Evolutionary conservation across 2,329 filamentous ascomycete species (phyloP), one percentile per base, ranked within the genome.

Genomic region (Alternaria incomplexa): DNA sequence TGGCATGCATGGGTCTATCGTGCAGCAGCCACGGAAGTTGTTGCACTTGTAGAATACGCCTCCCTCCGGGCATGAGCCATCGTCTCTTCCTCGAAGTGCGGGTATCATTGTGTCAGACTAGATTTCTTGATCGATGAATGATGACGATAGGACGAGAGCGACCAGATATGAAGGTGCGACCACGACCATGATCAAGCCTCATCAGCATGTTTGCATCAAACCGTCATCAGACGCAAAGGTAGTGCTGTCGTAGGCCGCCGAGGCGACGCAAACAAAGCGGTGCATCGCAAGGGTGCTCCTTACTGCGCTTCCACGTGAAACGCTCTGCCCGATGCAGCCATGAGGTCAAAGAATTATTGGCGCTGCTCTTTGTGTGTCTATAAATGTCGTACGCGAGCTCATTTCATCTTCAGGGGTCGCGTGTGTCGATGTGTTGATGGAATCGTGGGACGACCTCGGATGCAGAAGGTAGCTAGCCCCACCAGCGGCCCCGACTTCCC

Each of bases 11-110:
- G 74, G 64, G 28, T 75, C 70, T 11, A 65, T 65, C 13, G 67
- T n/a, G 50, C 73, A 78, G 50, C 74, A 77, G 28, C 74, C 75
- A 28, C 36, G 32, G 43, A 69, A 77, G 2, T 60, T 64, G 36
- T 57, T 52, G 45, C 75, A 77, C 11, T 44, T 62, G 46, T 76
- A 75, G 25, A 68, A 73, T 8, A 47, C 43, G 20, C 69, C 71
- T 12, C 73, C 69, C 13, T 51, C 52, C 2, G 66, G 68, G 12
- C 72, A 40, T 40, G 36, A 74, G 26, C 62, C 63, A 22, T 15
- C 32, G 17, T 53, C 40, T n/a, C 67, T 62, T 23, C 58, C 56
- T n/a, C 47, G 20, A 3, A 61, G 43, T 43, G 53, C 44, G 9
- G 26, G 22, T 36, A 56, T 36, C 73, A 76, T 77, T 17, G 17